Conservation (phyloP, 345 rosid genomes). For the Dipteronia dyeriana region DNA sequence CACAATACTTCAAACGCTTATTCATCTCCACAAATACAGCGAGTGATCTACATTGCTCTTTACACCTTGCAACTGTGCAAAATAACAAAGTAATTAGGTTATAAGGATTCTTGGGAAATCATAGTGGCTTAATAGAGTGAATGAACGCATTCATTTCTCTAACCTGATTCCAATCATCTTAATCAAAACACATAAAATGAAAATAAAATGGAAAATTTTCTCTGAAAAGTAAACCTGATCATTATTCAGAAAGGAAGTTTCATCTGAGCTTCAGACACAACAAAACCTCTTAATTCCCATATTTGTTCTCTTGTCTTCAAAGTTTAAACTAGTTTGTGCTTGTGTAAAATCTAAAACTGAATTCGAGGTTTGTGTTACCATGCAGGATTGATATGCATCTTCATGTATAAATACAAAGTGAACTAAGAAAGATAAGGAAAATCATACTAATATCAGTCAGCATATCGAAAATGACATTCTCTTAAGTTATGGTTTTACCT, state of each 20-base stretch:
- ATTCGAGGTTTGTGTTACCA: no score
- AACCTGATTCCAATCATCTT: background rate
- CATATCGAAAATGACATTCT: background rate
- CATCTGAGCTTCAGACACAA: background rate
- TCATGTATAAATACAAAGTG: no score
- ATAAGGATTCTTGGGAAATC: background rate
- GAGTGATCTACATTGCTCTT: background rate
- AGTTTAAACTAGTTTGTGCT: background rate
- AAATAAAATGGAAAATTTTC: background rate
- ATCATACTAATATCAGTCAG: background rate
- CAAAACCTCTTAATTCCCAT: background rate
- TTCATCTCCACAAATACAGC: background rate
- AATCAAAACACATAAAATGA: background rate
- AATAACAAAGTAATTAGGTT: background rate
- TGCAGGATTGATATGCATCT: no score
- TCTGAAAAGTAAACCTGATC: background rate
- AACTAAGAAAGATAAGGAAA: background rate
- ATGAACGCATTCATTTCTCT: no score
- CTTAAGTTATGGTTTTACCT: background rate
- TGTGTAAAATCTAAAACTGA: no score
- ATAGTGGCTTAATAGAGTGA: background rate
- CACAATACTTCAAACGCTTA: background rate
- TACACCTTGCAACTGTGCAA: background rate
- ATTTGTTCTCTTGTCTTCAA: background rate
- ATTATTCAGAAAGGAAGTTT: no score